Evolutionary conservation across 1,284 basidiomycete genomes (phyloP).

Genomic region (Coniferiporia weirii): DNA sequence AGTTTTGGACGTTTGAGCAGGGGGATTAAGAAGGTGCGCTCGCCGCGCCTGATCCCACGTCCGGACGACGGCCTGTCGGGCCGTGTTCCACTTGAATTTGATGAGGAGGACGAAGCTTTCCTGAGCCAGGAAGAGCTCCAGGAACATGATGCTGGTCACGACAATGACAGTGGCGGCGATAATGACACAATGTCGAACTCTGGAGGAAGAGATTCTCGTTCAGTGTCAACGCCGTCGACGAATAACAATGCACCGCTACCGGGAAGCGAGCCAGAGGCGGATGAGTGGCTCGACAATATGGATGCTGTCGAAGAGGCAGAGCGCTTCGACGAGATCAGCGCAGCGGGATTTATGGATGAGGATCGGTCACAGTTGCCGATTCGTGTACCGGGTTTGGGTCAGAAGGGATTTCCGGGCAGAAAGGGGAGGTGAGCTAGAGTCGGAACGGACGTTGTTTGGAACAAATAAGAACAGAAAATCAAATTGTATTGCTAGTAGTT

Average conservation of each 20-base stretch:
- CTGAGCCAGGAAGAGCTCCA: conserved; percentile 7
- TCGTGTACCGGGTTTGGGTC: conserved; percentile 2
- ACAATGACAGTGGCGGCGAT: conserved; percentile 19
- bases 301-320: conserved; percentile 58
- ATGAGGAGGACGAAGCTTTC: conserved; percentile 68
- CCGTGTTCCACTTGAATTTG: conserved; percentile 59
- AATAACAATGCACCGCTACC: conserved; percentile 29
- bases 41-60: conserved; percentile 28
- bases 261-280: conserved; percentile 22
- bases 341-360: conserved; percentile 58
- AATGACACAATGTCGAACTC: conserved; percentile 27
- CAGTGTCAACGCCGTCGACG: conserved; percentile 37
- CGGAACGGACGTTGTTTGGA: not conserved
- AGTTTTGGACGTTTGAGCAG: conserved; percentile 47
- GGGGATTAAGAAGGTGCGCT: conserved; percentile 47
- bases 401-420: conserved; percentile 7
- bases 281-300: conserved; percentile 39
- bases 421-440: conserved; percentile 1
- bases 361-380: conserved; percentile 28
- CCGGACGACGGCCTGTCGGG: conserved; percentile 26
- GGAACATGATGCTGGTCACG: conserved; percentile 6
- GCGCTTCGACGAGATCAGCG: conserved; percentile 56
- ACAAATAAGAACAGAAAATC: conserved; percentile 5
- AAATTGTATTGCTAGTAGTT: conserved; percentile 12
- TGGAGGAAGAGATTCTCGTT: conserved; percentile 28